Evolutionary conservation across 345 rosid species (phyloP).

Genomic region (Rhizophora mangle): DNA sequence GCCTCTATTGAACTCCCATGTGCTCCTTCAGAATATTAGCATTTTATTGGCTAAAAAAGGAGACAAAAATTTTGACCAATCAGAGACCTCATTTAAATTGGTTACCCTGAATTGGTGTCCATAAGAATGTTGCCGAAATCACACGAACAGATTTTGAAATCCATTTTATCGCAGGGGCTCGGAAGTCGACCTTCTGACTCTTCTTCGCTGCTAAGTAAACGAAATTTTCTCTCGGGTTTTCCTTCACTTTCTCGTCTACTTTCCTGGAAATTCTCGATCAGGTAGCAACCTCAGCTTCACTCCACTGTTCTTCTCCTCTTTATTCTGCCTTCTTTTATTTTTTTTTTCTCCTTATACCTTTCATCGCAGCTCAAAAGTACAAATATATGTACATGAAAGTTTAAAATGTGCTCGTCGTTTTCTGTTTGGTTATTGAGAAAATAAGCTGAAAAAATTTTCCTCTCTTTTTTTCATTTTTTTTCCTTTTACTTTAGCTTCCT

Average conservation of each 20-base stretch:
- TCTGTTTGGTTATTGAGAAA: conserved; percentile 8
- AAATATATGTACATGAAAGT: not conserved
- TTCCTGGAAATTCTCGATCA: conserved; percentile 42
- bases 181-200: not conserved
- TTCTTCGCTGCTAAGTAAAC: not conserved
- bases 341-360: not conserved
- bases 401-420: conserved; percentile 2
- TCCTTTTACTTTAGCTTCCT: too few relatives aligned
- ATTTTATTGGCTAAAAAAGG: not conserved
- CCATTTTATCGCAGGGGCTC: conserved; percentile 5
- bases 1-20: not conserved
- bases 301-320: not conserved
- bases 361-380: not conserved
- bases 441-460: not conserved
- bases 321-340: conserved; percentile 12
- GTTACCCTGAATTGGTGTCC: not conserved
- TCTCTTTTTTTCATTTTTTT: too few relatives aligned
- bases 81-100: too few relatives aligned
- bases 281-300: conserved; percentile 4
- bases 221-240: conserved; percentile 7
- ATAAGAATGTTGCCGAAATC: too few relatives aligned
- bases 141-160: conserved; percentile 10
- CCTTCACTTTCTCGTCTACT: conserved; percentile 37
- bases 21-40: not conserved
- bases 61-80: not conserved